These are phyloP conservation scores for Phytophthora lateralis DNA, from an alignment of 352 stramenopile species.

Conservation along the genomic window DNA sequence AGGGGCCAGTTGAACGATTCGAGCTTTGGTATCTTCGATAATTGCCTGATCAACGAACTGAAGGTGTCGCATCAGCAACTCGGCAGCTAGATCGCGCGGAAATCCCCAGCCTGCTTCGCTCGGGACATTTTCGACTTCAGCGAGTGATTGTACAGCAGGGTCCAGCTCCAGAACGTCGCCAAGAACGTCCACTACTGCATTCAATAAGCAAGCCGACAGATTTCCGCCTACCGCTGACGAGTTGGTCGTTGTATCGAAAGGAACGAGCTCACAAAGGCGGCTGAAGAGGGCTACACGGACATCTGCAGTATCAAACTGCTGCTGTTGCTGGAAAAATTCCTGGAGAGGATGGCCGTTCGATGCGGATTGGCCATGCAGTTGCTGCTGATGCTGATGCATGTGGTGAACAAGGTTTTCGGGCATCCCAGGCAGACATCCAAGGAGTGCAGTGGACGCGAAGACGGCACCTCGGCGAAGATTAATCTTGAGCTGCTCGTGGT, in stretches of 20 bases:
- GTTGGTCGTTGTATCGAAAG: conserved; percentile 31
- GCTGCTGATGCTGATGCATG: conserved; percentile 9
- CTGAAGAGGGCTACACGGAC: conserved; percentile 61
- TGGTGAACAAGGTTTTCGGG: conserved; percentile 27
- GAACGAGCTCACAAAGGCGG: conserved; percentile 61
- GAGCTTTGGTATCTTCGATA: conserved; percentile 12
- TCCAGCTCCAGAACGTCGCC: conserved; percentile 74
- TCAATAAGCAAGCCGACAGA: conserved; percentile 45
- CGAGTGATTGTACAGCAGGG: conserved; percentile 30
- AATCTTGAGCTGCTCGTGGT: conserved; percentile 47
- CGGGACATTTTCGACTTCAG: conserved; percentile 37
- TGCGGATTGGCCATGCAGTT: conserved; percentile 4
- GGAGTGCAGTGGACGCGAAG: conserved; percentile 16
- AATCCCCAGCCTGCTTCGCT: conserved; percentile 40
- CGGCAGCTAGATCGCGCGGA: conserved; percentile 32
- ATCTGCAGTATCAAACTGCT: conserved; percentile 39
- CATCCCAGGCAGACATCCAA: conserved; percentile 17
- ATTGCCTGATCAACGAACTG: conserved; percentile 31
- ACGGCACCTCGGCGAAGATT: conserved; percentile 14
- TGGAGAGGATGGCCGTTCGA: conserved; percentile 11
- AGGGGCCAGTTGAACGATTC: conserved; percentile 13
- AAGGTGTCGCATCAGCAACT: conserved; percentile 52
- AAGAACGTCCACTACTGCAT: conserved; percentile 60
- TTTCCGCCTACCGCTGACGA: conserved; percentile 33
- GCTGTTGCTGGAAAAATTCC: conserved; percentile 14